Conservation (phyloP, 2,329 filamentous ascomycete genomes). For the Malbranchea cinnamomea region DNA sequence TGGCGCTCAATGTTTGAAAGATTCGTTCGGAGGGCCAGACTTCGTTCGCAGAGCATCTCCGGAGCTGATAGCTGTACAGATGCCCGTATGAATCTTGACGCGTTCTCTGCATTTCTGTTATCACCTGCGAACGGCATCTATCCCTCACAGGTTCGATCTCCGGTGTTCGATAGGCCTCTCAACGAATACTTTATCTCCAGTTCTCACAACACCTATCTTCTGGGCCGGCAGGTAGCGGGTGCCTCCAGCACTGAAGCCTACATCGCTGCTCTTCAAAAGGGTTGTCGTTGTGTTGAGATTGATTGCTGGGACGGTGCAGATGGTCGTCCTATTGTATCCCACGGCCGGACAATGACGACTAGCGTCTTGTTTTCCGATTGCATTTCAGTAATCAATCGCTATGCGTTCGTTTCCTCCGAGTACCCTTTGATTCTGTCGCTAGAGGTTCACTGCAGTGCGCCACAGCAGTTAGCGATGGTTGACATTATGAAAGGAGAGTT, state of each 20-base stretch:
- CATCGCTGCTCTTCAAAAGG: conserved; percentile 71
- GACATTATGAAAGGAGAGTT: conserved; percentile 77
- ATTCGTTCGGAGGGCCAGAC: conserved; percentile 46
- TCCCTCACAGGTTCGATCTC: conserved; percentile 43
- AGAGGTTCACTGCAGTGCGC: conserved; percentile 77
- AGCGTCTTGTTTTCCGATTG: conserved; percentile 83
- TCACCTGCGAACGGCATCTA: conserved; percentile 60
- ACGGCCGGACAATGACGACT: conserved; percentile 78
- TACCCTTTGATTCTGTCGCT: conserved; percentile 91
- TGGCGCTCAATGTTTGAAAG: conserved; percentile 64
- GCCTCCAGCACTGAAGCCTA: conserved; percentile 91
- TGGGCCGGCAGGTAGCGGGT: conserved; percentile 78
- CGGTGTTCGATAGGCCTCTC: conserved; percentile 62
- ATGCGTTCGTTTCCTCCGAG: conserved; percentile 74
- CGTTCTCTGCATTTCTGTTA: conserved; percentile 62
- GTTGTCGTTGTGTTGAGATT: conserved; percentile 90
- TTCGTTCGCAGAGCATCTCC: conserved; percentile 29
- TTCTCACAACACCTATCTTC: conserved; percentile 94
- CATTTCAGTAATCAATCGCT: conserved; percentile 84
- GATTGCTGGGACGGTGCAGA: conserved; percentile 95
- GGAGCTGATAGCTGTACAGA: conserved; percentile 31
- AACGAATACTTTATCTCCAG: conserved; percentile 98
- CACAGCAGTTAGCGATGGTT: conserved; percentile 79
- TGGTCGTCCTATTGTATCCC: conserved; percentile 75
- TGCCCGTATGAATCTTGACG: conserved; percentile 58